phyloP scores from a whole-genome alignment of 1,284 basidiomycete species.

The Lentinula novae-zelandiae region DNA sequence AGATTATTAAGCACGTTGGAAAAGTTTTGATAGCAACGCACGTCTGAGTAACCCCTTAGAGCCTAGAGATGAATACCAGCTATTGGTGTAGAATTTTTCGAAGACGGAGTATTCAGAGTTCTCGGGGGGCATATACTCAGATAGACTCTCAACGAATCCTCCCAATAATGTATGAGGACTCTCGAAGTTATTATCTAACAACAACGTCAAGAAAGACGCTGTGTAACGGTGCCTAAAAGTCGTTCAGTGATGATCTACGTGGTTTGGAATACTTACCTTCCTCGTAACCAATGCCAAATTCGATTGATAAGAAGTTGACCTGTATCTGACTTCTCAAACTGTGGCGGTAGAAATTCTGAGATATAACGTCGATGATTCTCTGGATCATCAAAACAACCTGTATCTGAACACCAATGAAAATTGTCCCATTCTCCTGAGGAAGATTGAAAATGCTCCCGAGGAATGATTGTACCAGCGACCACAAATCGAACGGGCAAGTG shows the following conservation, averaged over 20 bases:
- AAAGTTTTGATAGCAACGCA: neutral
- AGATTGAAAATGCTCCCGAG: neutral
- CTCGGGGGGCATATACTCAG: neutral
- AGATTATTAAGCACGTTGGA: too few relatives aligned
- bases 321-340: neutral
- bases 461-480: constrained; percentile 7
- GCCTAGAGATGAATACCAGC: neutral
- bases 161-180: neutral
- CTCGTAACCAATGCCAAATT: constrained; percentile 13
- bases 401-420: constrained; percentile 10
- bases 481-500: constrained; percentile 6
- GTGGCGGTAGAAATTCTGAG: constrained; percentile 2
- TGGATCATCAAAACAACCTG: constrained; percentile 9
- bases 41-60: neutral
- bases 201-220: neutral
- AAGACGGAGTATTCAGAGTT: neutral
- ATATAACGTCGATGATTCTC: constrained; percentile 6
- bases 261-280: neutral
- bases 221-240: constrained; percentile 7
- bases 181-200: too few relatives aligned
- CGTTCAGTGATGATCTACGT: neutral
- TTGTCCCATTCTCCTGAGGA: neutral
- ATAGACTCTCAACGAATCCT: neutral
- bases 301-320: neutral
- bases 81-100: neutral